A percentile compares a stretch with the other conserved stretches of the same genome.
phyloP scores from a whole-genome alignment of 2,329 filamentous ascomycete species.

The Trichoderma pleuroti region DNA sequence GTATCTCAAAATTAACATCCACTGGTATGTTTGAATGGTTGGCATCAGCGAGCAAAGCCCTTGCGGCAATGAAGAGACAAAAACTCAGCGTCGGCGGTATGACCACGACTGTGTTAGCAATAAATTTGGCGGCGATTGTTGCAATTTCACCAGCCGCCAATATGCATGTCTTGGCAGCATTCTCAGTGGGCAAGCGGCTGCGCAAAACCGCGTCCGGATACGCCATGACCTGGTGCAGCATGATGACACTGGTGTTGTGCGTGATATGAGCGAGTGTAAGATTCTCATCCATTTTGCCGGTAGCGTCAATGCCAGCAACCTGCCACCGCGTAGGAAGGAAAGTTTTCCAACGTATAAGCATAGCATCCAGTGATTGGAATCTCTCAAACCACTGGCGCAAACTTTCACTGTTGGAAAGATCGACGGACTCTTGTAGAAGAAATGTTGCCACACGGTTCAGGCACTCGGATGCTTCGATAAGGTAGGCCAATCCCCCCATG shows the following conservation, averaged over 20 bases:
- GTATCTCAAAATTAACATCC: conserved; percentile 12
- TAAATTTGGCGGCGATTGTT: conserved; percentile 18
- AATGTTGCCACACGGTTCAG: conserved; percentile 41
- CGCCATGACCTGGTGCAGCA: conserved; percentile 26
- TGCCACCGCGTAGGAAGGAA: conserved; percentile 43
- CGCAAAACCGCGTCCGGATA: conserved; percentile 21
- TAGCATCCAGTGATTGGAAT: conserved; percentile 44
- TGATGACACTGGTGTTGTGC: conserved; percentile 27
- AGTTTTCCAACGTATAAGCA: conserved; percentile 44
- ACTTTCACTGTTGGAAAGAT: conserved; percentile 35
- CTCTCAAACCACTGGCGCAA: conserved; percentile 41
- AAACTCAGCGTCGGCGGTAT: conserved; percentile 9
- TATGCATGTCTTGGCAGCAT: conserved; percentile 17
- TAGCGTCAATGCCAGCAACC: conserved; percentile 36
- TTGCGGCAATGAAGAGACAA: conserved; percentile 18
- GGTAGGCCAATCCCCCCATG: conserved; percentile 42
- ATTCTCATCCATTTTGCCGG: conserved; percentile 43
- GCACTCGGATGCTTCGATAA: conserved; percentile 45
- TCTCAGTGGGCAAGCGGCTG: conserved; percentile 14
- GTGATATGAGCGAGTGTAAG: conserved; percentile 27
- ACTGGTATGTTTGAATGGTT: conserved; percentile 13
- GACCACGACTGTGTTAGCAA: conserved; percentile 8
- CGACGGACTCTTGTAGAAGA: conserved; percentile 41
- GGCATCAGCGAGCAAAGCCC: conserved; percentile 18
- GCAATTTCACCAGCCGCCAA: conserved; percentile 17